Evolutionary conservation across 1,284 basidiomycete species (phyloP).

Genomic region (Apiotrichum gracile): DNA sequence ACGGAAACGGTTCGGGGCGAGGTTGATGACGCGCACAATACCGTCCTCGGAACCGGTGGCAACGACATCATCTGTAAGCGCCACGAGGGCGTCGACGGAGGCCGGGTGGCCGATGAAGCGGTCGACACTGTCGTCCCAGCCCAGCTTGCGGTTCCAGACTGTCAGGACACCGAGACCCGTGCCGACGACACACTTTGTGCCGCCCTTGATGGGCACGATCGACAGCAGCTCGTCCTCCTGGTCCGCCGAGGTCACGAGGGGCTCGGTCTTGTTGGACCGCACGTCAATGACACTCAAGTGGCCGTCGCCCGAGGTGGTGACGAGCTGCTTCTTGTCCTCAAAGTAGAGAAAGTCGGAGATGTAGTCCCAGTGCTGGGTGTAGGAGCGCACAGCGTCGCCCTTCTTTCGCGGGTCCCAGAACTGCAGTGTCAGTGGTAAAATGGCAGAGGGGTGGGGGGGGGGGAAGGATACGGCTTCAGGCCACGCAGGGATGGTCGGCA

Average conservation of each 20-base stretch:
- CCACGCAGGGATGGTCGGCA: too few species aligned
- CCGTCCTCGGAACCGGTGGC: slow-evolving; percentile 93
- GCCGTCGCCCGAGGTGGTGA: slow-evolving; percentile 88
- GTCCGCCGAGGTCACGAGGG: slow-evolving; percentile 77
- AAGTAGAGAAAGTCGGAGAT: slow-evolving; percentile 89
- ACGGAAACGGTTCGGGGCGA: slow-evolving; percentile 78
- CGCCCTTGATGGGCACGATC: slow-evolving; percentile 74
- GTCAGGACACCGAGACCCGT: slow-evolving; percentile 87
- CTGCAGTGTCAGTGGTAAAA: slow-evolving; percentile 45
- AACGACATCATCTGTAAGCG: slow-evolving; percentile 61
- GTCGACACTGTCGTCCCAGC: slow-evolving; percentile 82
- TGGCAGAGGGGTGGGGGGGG: not conserved
- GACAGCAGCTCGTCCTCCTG: slow-evolving; percentile 93
- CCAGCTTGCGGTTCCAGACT: slow-evolving; percentile 77
- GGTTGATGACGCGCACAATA: slow-evolving; percentile 77
- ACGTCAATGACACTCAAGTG: slow-evolving; percentile 85
- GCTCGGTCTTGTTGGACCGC: slow-evolving; percentile 65
- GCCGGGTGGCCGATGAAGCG: slow-evolving; percentile 84
- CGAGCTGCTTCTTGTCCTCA: slow-evolving; percentile 73
- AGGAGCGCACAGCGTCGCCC: slow-evolving; percentile 58
- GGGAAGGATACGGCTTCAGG: too few species aligned
- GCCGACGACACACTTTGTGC: slow-evolving; percentile 76
- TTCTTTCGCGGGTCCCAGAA: slow-evolving; percentile 78
- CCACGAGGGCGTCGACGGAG: slow-evolving; percentile 75
- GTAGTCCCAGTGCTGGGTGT: slow-evolving; percentile 89